These are phyloP conservation scores for Neoscytalidium dimidiatum DNA, from an alignment of 2,329 filamentous ascomycete species.

Conservation along the genomic window DNA sequence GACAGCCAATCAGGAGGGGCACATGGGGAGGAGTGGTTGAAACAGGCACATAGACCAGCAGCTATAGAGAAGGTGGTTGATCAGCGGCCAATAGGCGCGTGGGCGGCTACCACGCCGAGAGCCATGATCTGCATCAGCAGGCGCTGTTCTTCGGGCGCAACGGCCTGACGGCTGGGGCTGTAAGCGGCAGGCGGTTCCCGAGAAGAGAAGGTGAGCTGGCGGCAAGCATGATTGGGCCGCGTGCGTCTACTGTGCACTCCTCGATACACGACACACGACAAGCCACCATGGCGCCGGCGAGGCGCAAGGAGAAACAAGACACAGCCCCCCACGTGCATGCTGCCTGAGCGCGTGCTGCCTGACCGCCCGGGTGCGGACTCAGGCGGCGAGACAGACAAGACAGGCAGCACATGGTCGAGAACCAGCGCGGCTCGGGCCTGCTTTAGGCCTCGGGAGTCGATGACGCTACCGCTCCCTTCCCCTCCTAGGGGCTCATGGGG, in stretches of 20 bases:
- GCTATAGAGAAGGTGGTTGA: not conserved
- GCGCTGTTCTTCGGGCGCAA: not conserved
- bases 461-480: not conserved
- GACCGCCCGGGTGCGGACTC: not conserved
- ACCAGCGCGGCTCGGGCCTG: conserved; percentile 11
- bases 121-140: conserved; percentile 12
- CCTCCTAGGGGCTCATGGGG: conserved; percentile 7
- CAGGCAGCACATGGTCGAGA: not conserved
- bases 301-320: conserved; percentile 1
- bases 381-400: not conserved
- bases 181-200: not conserved
- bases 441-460: not conserved
- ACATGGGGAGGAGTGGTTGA: not conserved
- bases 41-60: not conserved
- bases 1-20: not conserved
- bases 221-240: conserved; percentile 16
- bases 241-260: not conserved
- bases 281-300: not conserved
- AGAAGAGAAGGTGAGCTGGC: conserved; percentile 8
- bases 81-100: not conserved
- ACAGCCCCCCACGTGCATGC: not conserved
- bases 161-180: not conserved
- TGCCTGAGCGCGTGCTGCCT: not conserved
- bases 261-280: not conserved
- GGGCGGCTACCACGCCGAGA: not conserved